Base-by-base conservation (phyloP, 805 yeast genomes). In the Ogataea populi-albae region DNA sequence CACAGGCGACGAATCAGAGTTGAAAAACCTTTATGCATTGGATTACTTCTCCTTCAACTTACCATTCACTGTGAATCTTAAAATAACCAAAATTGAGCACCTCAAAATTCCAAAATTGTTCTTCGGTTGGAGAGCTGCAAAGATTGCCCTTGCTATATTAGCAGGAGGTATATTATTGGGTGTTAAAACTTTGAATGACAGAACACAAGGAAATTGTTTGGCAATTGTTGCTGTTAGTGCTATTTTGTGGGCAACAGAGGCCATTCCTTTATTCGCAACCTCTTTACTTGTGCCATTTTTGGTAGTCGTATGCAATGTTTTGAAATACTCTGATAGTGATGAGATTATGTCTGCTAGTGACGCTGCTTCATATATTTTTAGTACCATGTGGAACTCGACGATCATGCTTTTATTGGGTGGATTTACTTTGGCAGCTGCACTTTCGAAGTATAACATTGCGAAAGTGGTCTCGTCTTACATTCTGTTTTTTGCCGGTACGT, bases 161-260 rank as follows among this genome's bases (percentile, higher is more conserved):
- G 66, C 71, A n/a, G 79, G 82, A 14, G 71, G 72, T 23, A 48
- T 79, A 9, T 60, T 81, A 23, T 54, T 80, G 34, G 71, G 73
- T 37, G 76, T 80, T 25, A 71, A 76, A 43, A 79, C 86, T 1
- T 72, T 81, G 42, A 72, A 78, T 42, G 85, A 79, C 51, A 63
- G 64, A 24, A 77, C 73, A 4, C 77, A 81, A 53, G 73, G 71
- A 48, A 71, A 81, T 50, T 76, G 83, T 57, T 70, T 81, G 68
- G 85, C 86, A 5, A 64, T 80, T 17, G 73, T 80, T 27, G 82
- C 71, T 8, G 75, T 81, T 44, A 55, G 67, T 31, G 74, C 76
- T 6, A 59, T 72, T 42, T 51, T 71, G 27, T 72, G 77, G 77
- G 77, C 77, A 6, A 52, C 71, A 10, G 78, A 72, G 50, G 74